phyloP scores from a whole-genome alignment of 1,284 basidiomycete genomes.

The Cutaneotrichosporon sp. region DNA sequence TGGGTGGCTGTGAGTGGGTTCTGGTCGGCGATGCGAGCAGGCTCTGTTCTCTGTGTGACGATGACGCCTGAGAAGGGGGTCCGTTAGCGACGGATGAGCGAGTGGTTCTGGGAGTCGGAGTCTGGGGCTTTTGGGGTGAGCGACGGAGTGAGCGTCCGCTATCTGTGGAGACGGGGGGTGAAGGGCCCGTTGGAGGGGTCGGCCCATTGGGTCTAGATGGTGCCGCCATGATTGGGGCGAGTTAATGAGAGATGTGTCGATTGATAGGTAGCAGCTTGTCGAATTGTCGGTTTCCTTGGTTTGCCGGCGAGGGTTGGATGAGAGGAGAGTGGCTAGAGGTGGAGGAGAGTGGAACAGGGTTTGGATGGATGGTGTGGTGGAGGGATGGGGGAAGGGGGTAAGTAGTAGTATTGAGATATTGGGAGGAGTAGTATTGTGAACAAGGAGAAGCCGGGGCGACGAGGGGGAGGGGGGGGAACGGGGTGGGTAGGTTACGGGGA shows the following conservation, averaged over 20 bases:
- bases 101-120: conserved; percentile 13
- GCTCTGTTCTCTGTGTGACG: conserved; percentile 1
- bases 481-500: too few relatives aligned
- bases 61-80: background rate
- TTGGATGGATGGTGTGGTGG: too few relatives aligned
- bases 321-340: too few relatives aligned
- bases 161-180: conserved; percentile 9
- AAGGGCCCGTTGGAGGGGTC: conserved; percentile 8
- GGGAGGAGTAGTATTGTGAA: too few relatives aligned
- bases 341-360: too few relatives aligned
- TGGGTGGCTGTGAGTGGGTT: background rate
- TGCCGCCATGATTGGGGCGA: conserved; percentile 7
- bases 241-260: background rate
- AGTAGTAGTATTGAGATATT: too few relatives aligned
- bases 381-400: too few relatives aligned
- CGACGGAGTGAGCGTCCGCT: conserved; percentile 7
- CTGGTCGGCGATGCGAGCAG: background rate
- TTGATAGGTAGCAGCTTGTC: too few relatives aligned
- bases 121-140: conserved; percentile 15
- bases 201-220: conserved; percentile 1
- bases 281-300: too few relatives aligned
- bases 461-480: too few relatives aligned
- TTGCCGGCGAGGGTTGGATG: too few relatives aligned
- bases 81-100: conserved; percentile 9
- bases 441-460: too few relatives aligned